Percentiles rank a stretch among this genome's conserved stretches.
These are phyloP conservation scores for Echeveria elegans DNA, from an alignment of 164 flowering plant species.

Conservation along the genomic window DNA sequence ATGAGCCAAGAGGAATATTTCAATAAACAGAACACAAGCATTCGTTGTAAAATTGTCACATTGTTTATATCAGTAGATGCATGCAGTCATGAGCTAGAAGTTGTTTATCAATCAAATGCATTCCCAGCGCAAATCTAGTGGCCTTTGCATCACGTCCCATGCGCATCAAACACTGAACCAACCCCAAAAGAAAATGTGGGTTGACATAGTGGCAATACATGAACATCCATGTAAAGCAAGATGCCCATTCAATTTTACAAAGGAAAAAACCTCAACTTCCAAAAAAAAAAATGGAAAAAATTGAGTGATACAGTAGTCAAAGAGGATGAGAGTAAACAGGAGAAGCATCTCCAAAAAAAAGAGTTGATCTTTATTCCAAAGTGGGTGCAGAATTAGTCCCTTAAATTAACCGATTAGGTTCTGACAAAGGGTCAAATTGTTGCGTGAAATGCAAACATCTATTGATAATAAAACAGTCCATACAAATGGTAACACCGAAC, in stretches of 20 bases:
- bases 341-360: no score
- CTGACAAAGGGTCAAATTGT: background rate
- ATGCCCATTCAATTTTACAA: background rate
- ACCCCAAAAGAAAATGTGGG: background rate
- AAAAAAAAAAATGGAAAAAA: background rate
- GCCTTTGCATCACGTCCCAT: background rate
- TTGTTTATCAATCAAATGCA: no score
- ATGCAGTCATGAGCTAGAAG: background rate
- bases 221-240: background rate
- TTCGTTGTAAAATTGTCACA: background rate
- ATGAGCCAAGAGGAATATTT: background rate
- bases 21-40: background rate
- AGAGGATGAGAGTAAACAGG: background rate
- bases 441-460: background rate
- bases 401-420: background rate
- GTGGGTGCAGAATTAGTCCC: background rate
- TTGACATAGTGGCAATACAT: background rate
- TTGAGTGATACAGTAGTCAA: background rate
- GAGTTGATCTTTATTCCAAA: background rate
- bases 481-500: no score
- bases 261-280: background rate
- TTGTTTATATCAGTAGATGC: background rate
- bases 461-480: no score
- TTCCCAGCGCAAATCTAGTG: background rate
- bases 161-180: background rate